A percentile compares a stretch with the other conserved stretches of the same genome.
Evolutionary conservation across 2,329 filamentous ascomycete genomes (phyloP).

Genomic region (Aspergillus sp.): DNA sequence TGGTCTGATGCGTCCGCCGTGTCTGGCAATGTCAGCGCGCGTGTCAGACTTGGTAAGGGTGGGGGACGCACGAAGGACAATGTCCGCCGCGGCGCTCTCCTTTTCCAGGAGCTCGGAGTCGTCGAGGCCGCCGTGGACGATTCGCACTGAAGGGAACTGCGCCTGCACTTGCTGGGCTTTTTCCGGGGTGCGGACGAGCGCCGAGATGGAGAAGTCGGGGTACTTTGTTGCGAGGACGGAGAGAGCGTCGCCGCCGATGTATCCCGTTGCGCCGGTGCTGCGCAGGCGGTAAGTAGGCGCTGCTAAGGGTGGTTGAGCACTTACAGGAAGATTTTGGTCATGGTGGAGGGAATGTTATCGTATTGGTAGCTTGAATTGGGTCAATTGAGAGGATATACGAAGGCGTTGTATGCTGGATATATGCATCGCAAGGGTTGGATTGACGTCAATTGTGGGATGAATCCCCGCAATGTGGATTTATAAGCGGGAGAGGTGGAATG

Average conservation of each 20-base stretch:
- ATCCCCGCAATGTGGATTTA: not conserved
- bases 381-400: not conserved
- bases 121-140: conserved; percentile 55
- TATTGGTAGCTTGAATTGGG: not conserved
- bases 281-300: not conserved
- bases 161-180: conserved; percentile 36
- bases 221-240: conserved; percentile 41
- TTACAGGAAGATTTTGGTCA: not conserved
- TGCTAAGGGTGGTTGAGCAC: not conserved
- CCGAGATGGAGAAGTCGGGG: conserved; percentile 39
- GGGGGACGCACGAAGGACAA: conserved; percentile 45
- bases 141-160: conserved; percentile 46
- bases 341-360: not conserved
- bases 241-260: conserved; percentile 51
- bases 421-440: not conserved
- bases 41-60: not conserved
- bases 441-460: not conserved
- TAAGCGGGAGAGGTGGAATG: not conserved
- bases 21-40: conserved; percentile 13
- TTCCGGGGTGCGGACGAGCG: conserved; percentile 37
- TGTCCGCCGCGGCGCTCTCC: conserved; percentile 49
- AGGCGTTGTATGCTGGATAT: not conserved
- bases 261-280: conserved; percentile 44
- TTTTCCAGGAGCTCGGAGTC: conserved; percentile 43
- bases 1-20: conserved; percentile 37